Evolutionary conservation across 306 rosid genomes (phyloP), one percentile per base, ranked within the genome.

Genomic region (Rubus idaeus): DNA sequence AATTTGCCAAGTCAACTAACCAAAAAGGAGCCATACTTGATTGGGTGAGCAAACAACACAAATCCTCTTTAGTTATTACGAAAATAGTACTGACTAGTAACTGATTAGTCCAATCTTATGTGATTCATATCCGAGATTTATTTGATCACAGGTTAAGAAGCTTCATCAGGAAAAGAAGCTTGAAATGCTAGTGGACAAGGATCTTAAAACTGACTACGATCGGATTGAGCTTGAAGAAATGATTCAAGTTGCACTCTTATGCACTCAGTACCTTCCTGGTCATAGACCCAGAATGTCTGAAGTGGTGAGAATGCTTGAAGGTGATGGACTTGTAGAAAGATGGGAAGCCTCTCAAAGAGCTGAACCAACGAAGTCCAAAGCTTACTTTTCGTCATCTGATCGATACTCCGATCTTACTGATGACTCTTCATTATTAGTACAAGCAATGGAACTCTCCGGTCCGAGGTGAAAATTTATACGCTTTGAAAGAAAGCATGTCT

Each of bases 381-480:
- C 85, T 63, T 93, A 91, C 58, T 84, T 91, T 66, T 88, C 97
- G 35, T 86, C 89, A 6, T 91, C 97, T 0, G 94, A 89, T 74
- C 70, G 98, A 26, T 93, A 87, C 74, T 94, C 97, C 14, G 98
- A 94, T 82, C 95, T 91, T 63, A 94, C 96, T 5, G 98, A 94
- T 49, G 98, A 94, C 69, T 94, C 98, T 71, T 84, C 94, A 7
- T 78, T 94, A 73, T 79, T 94, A 55, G 98, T 92, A 37, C 97
- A 94, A 84, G 98, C 97, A 77, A 94, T 94, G 97, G 98, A 94
- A 76, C 97, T 94, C 64, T 94, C 98, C 14, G 98, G 98, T 68
- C 98, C 98, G 42, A 83, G 98, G 71, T 94, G 90, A 81, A 42
- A 30, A 23, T 53, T 53, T 47, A 62, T 56, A 46, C 9, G 35